Evolutionary conservation across 2,329 filamentous ascomycete genomes (phyloP).

Genomic region (Botrytis aclada): DNA sequence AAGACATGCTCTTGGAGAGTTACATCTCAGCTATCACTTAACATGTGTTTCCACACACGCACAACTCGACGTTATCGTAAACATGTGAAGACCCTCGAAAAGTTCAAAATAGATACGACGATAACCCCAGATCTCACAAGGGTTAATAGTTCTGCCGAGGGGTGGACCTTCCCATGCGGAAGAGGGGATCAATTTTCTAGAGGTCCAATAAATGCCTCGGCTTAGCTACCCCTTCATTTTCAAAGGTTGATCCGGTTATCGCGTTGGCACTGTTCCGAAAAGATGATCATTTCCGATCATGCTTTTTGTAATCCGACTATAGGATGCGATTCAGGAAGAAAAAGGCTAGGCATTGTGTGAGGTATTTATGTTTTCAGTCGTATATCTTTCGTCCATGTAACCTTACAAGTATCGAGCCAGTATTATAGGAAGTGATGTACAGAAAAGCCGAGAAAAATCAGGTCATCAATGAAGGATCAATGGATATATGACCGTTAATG

Average conservation of each 20-base stretch:
- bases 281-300: background rate
- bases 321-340: conserved; percentile 7
- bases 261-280: background rate
- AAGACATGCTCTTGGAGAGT: background rate
- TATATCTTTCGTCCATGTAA: background rate
- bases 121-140: background rate
- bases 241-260: background rate
- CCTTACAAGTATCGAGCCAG: background rate
- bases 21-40: background rate
- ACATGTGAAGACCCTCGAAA: conserved; percentile 1
- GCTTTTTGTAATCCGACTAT: background rate
- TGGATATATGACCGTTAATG: background rate
- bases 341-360: background rate
- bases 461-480: background rate
- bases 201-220: conserved; percentile 1
- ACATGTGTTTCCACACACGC: background rate
- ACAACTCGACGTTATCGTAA: background rate
- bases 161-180: background rate
- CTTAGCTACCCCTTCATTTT: background rate
- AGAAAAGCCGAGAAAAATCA: background rate
- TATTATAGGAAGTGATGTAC: background rate
- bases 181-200: background rate
- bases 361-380: background rate
- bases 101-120: background rate
- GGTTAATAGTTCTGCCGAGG: background rate